Percentiles rank a stretch among this genome's conserved stretches.
Evolutionary conservation across 805 yeast genomes (phyloP).

Genomic region (Komagataella pseudopastoris): DNA sequence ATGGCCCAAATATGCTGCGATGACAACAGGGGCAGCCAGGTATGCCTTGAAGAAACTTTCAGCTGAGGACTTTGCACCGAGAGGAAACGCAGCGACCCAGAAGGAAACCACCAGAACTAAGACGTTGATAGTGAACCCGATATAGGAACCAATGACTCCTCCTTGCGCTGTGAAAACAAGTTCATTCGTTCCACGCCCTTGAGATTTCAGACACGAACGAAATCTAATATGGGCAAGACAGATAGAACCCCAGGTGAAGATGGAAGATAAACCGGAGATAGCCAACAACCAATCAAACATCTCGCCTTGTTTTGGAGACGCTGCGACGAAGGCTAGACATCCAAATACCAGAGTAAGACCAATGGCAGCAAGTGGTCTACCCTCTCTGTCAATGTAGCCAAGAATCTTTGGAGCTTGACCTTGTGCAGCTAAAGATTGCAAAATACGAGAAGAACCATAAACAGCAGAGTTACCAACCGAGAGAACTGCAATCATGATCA

Average conservation of each 20-base stretch:
- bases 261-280: slow-evolving; percentile 38
- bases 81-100: slow-evolving; percentile 65
- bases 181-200: slow-evolving; percentile 39
- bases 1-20: slow-evolving; percentile 28
- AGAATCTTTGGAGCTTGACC: slow-evolving; percentile 35
- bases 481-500: slow-evolving; percentile 38
- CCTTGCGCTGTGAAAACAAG: slow-evolving; percentile 32
- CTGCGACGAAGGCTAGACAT: slow-evolving; percentile 39
- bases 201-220: slow-evolving; percentile 41
- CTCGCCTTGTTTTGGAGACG: slow-evolving; percentile 37
- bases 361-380: slow-evolving; percentile 35
- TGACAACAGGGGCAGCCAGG: slow-evolving; percentile 48
- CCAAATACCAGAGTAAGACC: slow-evolving; percentile 45
- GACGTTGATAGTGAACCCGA: slow-evolving; percentile 19
- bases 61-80: slow-evolving; percentile 37
- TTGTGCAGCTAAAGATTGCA: slow-evolving; percentile 56
- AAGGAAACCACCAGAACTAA: slow-evolving; percentile 25
- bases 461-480: slow-evolving; percentile 51
- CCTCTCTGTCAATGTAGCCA: slow-evolving; percentile 36
- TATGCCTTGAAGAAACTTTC: slow-evolving; percentile 49
- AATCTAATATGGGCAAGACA: slow-evolving; percentile 45
- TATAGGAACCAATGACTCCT: slow-evolving; percentile 36
- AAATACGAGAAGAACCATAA: slow-evolving; percentile 35
- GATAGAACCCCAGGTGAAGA: slow-evolving; percentile 46
- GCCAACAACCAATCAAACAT: slow-evolving; percentile 48